Conservation (phyloP, 441 rosid genomes). For the Theobroma grandiflorum region DNA sequence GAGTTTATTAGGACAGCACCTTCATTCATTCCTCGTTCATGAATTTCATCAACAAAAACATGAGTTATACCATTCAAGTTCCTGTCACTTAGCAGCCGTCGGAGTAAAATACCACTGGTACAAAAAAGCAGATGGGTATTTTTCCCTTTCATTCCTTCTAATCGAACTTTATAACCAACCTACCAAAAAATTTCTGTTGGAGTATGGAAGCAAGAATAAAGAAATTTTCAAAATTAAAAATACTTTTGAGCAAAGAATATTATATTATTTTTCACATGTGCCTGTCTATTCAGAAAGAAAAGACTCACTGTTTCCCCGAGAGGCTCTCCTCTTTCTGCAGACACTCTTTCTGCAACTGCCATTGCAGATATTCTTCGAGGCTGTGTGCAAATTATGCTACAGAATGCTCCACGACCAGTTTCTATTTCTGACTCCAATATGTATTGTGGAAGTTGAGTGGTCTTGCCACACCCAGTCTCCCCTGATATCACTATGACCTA, state of each 20-base stretch:
- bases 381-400: constrained; percentile 96
- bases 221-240: constrained; percentile 37
- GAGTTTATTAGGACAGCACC: constrained; percentile 51
- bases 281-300: constrained; percentile 33
- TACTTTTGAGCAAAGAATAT: neutral
- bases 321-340: constrained; percentile 96
- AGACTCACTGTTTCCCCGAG: constrained; percentile 93
- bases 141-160: constrained; percentile 96
- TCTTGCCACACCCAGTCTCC: constrained; percentile 99
- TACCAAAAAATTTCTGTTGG: constrained; percentile 66
- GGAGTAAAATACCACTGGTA: constrained; percentile 96
- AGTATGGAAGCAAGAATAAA: constrained; percentile 61
- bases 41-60: constrained; percentile 99
- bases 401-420: constrained; percentile 98
- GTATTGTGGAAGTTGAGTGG: constrained; percentile 98
- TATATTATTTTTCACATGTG: constrained; percentile 19
- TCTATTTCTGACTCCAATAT: constrained; percentile 96
- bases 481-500: constrained; percentile 97
- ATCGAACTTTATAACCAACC: constrained; percentile 99
- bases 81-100: constrained; percentile 88
- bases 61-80: constrained; percentile 92
- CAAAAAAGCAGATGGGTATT: constrained; percentile 97
- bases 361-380: constrained; percentile 99
- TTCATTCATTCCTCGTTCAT: constrained; percentile 99
- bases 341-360: constrained; percentile 98